Percentiles rank a stretch among this genome's conserved stretches.
phyloP scores from a whole-genome alignment of 2,329 filamentous ascomycete genomes.

The Pseudogymnoascus sp. region DNA sequence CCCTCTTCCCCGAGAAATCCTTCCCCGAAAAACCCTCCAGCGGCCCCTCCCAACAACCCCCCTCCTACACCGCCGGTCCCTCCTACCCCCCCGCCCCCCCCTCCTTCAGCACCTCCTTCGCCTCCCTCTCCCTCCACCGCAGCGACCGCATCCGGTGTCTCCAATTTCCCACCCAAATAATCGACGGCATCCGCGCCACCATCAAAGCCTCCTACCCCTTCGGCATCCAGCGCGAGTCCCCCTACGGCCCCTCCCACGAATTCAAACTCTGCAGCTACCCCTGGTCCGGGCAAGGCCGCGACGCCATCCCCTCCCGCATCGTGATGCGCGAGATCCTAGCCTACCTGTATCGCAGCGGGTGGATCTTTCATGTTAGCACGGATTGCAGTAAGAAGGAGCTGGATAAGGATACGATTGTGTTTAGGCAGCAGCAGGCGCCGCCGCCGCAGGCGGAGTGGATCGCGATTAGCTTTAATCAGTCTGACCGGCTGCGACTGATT shows the following conservation, averaged over 20 bases:
- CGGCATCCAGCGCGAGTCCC: slow-evolving; percentile 26
- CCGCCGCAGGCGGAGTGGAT: slow-evolving; percentile 32
- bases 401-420: slow-evolving; percentile 32
- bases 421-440: slow-evolving; percentile 28
- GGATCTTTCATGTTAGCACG: slow-evolving; percentile 30
- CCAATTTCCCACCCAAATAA: slow-evolving; percentile 25
- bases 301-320: slow-evolving; percentile 26
- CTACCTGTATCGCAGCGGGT: slow-evolving; percentile 29
- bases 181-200: slow-evolving; percentile 22
- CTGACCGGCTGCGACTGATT: slow-evolving; percentile 28
- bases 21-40: background rate
- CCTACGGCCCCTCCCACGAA: slow-evolving; percentile 29
- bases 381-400: slow-evolving; percentile 28
- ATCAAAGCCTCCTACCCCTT: slow-evolving; percentile 23
- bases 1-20: background rate
- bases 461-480: slow-evolving; percentile 28
- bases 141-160: slow-evolving; percentile 30
- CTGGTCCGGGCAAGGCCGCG: slow-evolving; percentile 25
- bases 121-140: slow-evolving; percentile 26
- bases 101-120: slow-evolving; percentile 23
- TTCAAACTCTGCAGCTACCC: slow-evolving; percentile 31
- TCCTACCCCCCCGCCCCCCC: background rate
- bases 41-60: background rate
- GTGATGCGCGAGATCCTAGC: slow-evolving; percentile 28
- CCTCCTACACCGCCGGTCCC: background rate